phyloP scores from a whole-genome alignment of 768 basidiomycete species.

The Pleurotus cornucopiae region DNA sequence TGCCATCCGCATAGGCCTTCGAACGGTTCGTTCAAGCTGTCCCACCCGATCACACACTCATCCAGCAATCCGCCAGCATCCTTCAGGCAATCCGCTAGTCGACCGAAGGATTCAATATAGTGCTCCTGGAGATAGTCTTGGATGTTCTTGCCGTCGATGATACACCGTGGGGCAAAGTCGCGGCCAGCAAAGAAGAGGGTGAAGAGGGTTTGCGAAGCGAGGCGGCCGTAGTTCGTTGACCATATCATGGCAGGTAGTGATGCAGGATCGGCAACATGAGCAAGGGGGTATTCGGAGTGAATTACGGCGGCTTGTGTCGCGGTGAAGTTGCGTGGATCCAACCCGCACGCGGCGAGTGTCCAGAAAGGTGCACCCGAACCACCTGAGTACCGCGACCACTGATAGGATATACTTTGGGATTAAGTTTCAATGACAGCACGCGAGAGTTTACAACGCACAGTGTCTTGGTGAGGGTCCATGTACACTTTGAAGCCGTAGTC shows the following conservation, averaged over 20 bases:
- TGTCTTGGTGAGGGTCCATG: conserved; percentile 96
- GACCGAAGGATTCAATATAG: conserved; percentile 70
- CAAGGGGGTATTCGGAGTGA: conserved; percentile 81
- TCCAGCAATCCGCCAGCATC: conserved; percentile 78
- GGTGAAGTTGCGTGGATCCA: conserved; percentile 82
- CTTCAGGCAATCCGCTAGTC: conserved; percentile 69
- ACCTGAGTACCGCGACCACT: conserved; percentile 96
- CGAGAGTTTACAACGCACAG: conserved; percentile 46
- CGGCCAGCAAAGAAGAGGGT: conserved; percentile 93
- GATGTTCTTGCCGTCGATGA: conserved; percentile 88
- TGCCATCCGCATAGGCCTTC: conserved; percentile 72
- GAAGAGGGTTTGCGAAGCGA: conserved; percentile 85
- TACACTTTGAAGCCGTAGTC: conserved; percentile 88
- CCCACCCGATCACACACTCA: conserved; percentile 93
- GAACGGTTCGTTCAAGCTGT: conserved; percentile 91
- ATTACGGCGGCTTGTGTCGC: conserved; percentile 82
- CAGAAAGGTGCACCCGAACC: conserved; percentile 95
- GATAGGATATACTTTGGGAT: background rate
- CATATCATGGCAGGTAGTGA: conserved; percentile 92
- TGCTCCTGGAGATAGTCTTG: conserved; percentile 84
- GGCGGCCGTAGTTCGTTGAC: conserved; percentile 92
- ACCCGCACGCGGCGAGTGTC: conserved; percentile 88
- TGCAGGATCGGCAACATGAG: conserved; percentile 61
- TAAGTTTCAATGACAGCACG: background rate
- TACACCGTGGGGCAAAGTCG: conserved; percentile 85